These are phyloP conservation scores for Talaromyces trachyspermus DNA, from an alignment of 495 filamentous ascomycete genomes.

Conservation along the genomic window DNA sequence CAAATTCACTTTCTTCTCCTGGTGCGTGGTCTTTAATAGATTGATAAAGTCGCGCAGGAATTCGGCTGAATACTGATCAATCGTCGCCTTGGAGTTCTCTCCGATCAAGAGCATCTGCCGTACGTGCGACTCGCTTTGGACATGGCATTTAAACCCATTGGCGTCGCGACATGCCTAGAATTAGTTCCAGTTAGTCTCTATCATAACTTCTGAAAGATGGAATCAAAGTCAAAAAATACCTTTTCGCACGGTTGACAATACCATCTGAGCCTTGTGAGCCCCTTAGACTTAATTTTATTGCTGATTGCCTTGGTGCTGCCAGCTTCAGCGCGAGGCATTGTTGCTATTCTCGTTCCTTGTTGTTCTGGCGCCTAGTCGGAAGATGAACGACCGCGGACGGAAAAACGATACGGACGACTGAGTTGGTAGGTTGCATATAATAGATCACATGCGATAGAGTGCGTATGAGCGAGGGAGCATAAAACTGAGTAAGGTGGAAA, in stretches of 20 bases:
- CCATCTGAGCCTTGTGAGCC: slow-evolving; percentile 78
- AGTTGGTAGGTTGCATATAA: no score
- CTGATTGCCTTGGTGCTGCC: slow-evolving; percentile 77
- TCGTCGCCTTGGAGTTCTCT: slow-evolving; percentile 71
- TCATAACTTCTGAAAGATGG: no score
- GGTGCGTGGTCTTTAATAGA: slow-evolving; percentile 68
- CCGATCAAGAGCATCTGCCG: slow-evolving; percentile 80
- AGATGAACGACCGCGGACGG: no score
- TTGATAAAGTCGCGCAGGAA: slow-evolving; percentile 77
- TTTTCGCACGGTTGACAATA: slow-evolving; percentile 53
- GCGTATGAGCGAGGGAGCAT: no score
- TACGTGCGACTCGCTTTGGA: slow-evolving; percentile 72
- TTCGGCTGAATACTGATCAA: slow-evolving; percentile 65
- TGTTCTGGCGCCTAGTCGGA: slow-evolving; percentile 1
- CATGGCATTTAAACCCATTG: slow-evolving; percentile 60
- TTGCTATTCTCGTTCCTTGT: background rate
- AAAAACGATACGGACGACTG: no score
- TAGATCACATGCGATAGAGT: no score
- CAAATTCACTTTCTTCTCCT: slow-evolving; percentile 74
- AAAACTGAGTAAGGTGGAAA: no score
- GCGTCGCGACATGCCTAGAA: slow-evolving; percentile 31
- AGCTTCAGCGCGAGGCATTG: slow-evolving; percentile 86
- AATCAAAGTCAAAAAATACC: no score
- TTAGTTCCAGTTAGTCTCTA: no score
- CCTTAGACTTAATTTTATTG: slow-evolving; percentile 83